These are phyloP conservation scores for Cercospora nicotianae DNA, from an alignment of 2,329 filamentous ascomycete genomes.

Conservation along the genomic window DNA sequence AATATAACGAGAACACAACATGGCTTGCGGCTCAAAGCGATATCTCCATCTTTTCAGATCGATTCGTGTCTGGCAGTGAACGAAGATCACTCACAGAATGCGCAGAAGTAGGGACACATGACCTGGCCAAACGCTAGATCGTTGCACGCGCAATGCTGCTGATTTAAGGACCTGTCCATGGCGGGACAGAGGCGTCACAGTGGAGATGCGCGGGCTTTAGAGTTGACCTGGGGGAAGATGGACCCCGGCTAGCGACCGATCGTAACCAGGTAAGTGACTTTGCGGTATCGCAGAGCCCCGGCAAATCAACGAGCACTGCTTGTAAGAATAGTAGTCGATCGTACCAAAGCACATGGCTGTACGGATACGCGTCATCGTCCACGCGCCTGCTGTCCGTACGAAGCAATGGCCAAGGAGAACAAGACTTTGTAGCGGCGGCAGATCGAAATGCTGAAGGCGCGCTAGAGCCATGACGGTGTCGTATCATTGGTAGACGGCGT, in stretches of 20 bases:
- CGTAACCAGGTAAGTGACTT: background rate
- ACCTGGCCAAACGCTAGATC: background rate
- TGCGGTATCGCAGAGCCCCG: background rate
- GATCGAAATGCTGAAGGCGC: background rate
- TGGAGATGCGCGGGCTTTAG: background rate
- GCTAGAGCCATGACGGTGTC: background rate
- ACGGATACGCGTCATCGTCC: background rate
- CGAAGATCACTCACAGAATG: no score
- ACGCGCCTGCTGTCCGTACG: background rate
- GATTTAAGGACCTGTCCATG: background rate
- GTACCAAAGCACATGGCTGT: background rate
- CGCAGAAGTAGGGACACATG: no score
- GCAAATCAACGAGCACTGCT: background rate
- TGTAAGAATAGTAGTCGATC: background rate
- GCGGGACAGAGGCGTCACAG: background rate
- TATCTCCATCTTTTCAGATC: background rate
- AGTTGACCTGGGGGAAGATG: background rate
- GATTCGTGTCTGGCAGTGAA: no score
- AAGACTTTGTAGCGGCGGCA: background rate
- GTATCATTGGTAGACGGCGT: background rate
- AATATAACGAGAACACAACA: background rate
- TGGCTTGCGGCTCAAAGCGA: background rate
- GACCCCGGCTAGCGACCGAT: background rate
- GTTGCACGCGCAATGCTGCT: background rate
- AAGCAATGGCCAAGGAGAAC: constrained; percentile 12